These are phyloP conservation scores for Yamadazyma tumulicola DNA, from an alignment of 805 yeast genomes.

Conservation along the genomic window DNA sequence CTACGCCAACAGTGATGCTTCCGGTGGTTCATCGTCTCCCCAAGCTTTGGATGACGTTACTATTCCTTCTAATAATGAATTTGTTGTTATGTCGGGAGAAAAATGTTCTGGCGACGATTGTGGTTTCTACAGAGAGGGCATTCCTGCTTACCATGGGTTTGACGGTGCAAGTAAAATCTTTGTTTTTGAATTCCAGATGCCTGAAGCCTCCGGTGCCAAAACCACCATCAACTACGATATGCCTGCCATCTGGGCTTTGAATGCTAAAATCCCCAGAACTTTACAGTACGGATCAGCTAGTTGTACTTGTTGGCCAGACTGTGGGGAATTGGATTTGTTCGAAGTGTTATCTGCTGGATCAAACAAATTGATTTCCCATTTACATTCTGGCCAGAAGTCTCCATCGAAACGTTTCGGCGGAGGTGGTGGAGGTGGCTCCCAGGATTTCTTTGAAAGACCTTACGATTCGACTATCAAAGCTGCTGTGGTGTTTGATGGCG, in stretches of 20 bases:
- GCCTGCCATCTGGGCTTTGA: constrained; percentile 98
- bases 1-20: constrained; percentile 75
- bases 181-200: constrained; percentile 93
- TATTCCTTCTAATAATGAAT: constrained; percentile 72
- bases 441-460: constrained; percentile 89
- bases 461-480: constrained; percentile 73
- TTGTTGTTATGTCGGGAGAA: constrained; percentile 73
- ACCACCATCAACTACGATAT: constrained; percentile 69
- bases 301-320: constrained; percentile 95
- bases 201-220: constrained; percentile 51
- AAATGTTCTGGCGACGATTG: constrained; percentile 56
- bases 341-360: constrained; percentile 82
- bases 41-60: constrained; percentile 66
- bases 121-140: constrained; percentile 81
- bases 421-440: constrained; percentile 80
- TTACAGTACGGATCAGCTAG: constrained; percentile 79
- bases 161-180: constrained; percentile 81
- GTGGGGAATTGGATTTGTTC: constrained; percentile 96
- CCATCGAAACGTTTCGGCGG: constrained; percentile 2
- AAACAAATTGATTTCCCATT: constrained; percentile 68
- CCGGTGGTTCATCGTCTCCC: constrained; percentile 65
- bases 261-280: constrained; percentile 96
- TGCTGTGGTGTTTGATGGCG: constrained; percentile 72
- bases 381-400: constrained; percentile 77
- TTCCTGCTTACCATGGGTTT: constrained; percentile 94